phyloP scores from a whole-genome alignment of 495 filamentous ascomycete species.

The Cryomyces minteri region DNA sequence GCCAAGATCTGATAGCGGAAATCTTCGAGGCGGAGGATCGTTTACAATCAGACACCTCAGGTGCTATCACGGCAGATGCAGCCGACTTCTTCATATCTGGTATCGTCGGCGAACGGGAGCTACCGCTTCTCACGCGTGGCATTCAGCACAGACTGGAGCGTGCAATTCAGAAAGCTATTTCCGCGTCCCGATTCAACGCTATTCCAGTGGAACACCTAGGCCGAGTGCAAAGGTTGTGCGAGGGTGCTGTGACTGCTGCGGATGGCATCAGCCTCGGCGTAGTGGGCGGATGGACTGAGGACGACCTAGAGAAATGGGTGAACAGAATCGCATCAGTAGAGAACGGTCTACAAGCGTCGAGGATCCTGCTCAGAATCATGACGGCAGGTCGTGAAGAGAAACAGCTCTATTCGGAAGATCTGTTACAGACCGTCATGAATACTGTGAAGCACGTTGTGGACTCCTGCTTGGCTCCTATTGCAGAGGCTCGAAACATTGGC shows the following conservation, averaged over 20 bases:
- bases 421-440: constrained; percentile 52
- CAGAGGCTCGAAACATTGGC: constrained; percentile 53
- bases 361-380: constrained; percentile 68
- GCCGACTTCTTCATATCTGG: constrained; percentile 26
- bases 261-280: constrained; percentile 49
- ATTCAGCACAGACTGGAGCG: constrained; percentile 52
- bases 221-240: constrained; percentile 61
- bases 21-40: constrained; percentile 68
- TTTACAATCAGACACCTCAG: constrained; percentile 29
- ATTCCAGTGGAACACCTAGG: constrained; percentile 60
- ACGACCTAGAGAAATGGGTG: constrained; percentile 34
- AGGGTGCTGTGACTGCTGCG: constrained; percentile 48
- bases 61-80: constrained; percentile 18
- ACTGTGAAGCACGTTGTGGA: constrained; percentile 64
- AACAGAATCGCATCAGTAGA: constrained; percentile 49
- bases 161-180: constrained; percentile 49
- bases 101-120: constrained; percentile 28
- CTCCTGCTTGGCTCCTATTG: constrained; percentile 61
- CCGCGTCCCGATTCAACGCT: constrained; percentile 43
- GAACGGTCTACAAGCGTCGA: constrained; percentile 58
- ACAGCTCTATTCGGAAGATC: constrained; percentile 78
- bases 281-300: constrained; percentile 34
- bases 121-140: constrained; percentile 41
- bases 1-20: constrained; percentile 48
- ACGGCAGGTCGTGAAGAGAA: constrained; percentile 68